Base-by-base conservation (phyloP, 345 rosid genomes). In the Camelina sativa region DNA sequence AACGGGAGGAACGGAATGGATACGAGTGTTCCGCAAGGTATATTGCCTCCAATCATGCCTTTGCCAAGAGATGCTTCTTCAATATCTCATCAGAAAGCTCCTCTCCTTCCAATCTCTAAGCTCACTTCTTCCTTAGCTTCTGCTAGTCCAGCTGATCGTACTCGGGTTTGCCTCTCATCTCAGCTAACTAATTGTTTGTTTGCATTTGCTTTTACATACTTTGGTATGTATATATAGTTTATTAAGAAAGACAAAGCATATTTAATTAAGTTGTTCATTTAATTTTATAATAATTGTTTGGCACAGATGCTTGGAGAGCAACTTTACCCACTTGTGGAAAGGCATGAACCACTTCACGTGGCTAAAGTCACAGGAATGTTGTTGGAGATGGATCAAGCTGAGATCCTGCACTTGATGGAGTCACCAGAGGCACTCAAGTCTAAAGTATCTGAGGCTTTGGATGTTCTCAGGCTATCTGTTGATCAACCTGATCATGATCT, bases 341-440 rank as follows among this genome's bases (percentile, higher is more conserved):
- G 69, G 58, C 81, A 85, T 0, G 89, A 87, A 76, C 87, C 87
- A n/a, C 77, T 76, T 52, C 83, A 87, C 23, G 88, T 58, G 13
- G 82, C 83, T 1, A 88, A 91, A 84, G 88, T 93, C 23, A 89
- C 96, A 16, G 93, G 93, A 44, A 85, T 89, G 89, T 55, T 93
- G 67, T 71, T 93, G 78, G 95, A 90, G 82, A 90, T 92, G 88
- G 90, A 89, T 61, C 88, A 71, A 66, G 77, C 86, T 0, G 95
- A 90, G 83, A 88, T 76, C 43, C 2, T 86, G 7, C 87, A 82
- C 83, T 84, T 93, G 41, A 70, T 90, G 0, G 90, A 89, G 73
- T 86, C 98, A 64, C 87, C 85, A 0, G 90, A 85, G 50, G 87
- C 89, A 38, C 80, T 91, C 44, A 86, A 74, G 81, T 79, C 77